Percentiles rank a stretch among this genome's conserved stretches.
These are phyloP conservation scores for Lachnellula suecica DNA, from an alignment of 2,329 filamentous ascomycete species.

Conservation along the genomic window DNA sequence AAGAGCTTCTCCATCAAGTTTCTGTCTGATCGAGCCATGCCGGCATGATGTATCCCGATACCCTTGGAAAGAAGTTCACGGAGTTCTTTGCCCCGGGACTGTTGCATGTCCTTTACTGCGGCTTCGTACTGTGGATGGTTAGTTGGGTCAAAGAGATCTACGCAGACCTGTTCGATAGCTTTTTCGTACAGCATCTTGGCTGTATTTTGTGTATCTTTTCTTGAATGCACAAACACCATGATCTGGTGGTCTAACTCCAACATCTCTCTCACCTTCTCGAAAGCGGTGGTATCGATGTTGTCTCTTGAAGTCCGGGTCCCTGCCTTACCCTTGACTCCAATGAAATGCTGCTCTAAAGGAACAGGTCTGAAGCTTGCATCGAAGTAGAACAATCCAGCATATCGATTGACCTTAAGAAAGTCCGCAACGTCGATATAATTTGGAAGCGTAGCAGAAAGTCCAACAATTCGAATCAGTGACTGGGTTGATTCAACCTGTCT, in stretches of 20 bases:
- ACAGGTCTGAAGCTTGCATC: slow-evolving; percentile 94
- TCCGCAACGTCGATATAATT: slow-evolving; percentile 97
- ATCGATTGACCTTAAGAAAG: slow-evolving; percentile 92
- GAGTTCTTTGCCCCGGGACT: slow-evolving; percentile 81
- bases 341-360: slow-evolving; percentile 93
- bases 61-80: slow-evolving; percentile 88
- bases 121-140: slow-evolving; percentile 77
- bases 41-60: slow-evolving; percentile 92
- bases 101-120: slow-evolving; percentile 81
- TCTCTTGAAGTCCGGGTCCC: slow-evolving; percentile 80
- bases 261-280: slow-evolving; percentile 95
- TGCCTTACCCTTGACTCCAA: slow-evolving; percentile 90
- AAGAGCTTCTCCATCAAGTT: slow-evolving; percentile 97
- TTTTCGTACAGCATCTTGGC: slow-evolving; percentile 84
- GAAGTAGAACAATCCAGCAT: slow-evolving; percentile 94
- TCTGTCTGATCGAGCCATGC: slow-evolving; percentile 90
- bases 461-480: slow-evolving; percentile 92
- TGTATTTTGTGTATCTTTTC: slow-evolving; percentile 88
- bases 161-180: slow-evolving; percentile 75
- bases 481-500: slow-evolving; percentile 97
- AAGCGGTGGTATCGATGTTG: slow-evolving; percentile 83
- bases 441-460: slow-evolving; percentile 90
- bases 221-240: slow-evolving; percentile 98
- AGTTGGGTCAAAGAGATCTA: slow-evolving; percentile 80
- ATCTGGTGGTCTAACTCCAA: slow-evolving; percentile 88